These are phyloP conservation scores for Cercospora sesami DNA, from an alignment of 2,329 filamentous ascomycete species.

Conservation along the genomic window DNA sequence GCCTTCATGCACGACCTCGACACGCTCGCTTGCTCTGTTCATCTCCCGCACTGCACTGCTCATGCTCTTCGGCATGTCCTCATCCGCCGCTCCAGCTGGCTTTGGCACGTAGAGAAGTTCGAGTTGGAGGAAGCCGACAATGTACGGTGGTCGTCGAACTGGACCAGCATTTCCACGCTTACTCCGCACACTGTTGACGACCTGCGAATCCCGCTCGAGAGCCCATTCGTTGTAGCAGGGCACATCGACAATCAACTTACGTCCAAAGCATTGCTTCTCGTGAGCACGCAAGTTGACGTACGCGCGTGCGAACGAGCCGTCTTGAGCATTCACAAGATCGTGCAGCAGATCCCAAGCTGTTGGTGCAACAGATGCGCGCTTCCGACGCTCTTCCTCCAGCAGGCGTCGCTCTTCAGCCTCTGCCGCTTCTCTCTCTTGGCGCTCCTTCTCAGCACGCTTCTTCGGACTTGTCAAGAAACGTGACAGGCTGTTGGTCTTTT, in stretches of 20 bases:
- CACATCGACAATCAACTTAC: slow-evolving; percentile 83
- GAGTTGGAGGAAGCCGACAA: slow-evolving; percentile 89
- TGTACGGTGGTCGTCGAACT: slow-evolving; percentile 84
- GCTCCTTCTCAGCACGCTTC: slow-evolving; percentile 92
- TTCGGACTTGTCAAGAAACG: slow-evolving; percentile 91
- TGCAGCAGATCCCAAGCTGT: slow-evolving; percentile 85
- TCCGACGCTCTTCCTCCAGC: slow-evolving; percentile 46
- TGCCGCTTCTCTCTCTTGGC: slow-evolving; percentile 78
- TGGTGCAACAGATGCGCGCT: slow-evolving; percentile 63
- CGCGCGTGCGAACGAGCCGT: slow-evolving; percentile 90
- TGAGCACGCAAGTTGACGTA: slow-evolving; percentile 95
- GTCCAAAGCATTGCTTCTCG: slow-evolving; percentile 82
- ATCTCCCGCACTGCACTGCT: slow-evolving; percentile 92
- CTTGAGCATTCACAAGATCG: slow-evolving; percentile 76
- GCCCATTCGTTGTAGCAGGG: slow-evolving; percentile 99
- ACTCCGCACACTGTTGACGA: slow-evolving; percentile 87
- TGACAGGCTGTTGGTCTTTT: slow-evolving; percentile 85
- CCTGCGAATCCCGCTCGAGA: slow-evolving; percentile 70
- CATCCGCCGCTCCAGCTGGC: slow-evolving; percentile 80
- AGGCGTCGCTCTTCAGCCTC: slow-evolving; percentile 56
- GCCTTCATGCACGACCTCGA: slow-evolving; percentile 76
- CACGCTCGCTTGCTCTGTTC: slow-evolving; percentile 80
- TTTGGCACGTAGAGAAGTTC: slow-evolving; percentile 94
- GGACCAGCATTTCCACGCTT: slow-evolving; percentile 64
- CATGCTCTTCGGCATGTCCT: slow-evolving; percentile 99